Percentiles rank a stretch among this genome's conserved stretches.
phyloP scores from a whole-genome alignment of 257 asterid species.

The Parsonsia alboflavescens region DNA sequence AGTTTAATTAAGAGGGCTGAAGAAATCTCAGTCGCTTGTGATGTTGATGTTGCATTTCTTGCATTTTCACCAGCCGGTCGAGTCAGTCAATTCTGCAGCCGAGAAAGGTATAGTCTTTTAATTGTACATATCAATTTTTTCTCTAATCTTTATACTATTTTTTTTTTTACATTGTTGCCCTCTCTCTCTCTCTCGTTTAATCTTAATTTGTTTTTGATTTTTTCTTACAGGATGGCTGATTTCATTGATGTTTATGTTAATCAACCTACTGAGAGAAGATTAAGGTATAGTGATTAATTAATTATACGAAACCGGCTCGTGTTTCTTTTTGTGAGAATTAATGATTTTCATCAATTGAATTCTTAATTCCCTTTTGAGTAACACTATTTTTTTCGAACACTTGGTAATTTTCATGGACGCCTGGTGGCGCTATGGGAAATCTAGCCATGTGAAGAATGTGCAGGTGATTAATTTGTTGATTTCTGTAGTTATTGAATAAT shows the following conservation, averaged over 20 bases:
- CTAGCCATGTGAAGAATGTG: slow-evolving; percentile 40
- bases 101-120: slow-evolving; percentile 25
- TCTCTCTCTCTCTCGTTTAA: no score
- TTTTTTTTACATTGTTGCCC: no score
- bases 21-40: slow-evolving; percentile 42
- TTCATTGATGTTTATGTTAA: slow-evolving; percentile 36
- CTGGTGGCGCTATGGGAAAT: slow-evolving; percentile 4
- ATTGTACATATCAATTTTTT: not conserved
- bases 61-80: slow-evolving; percentile 61
- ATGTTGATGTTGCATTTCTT: slow-evolving; percentile 41
- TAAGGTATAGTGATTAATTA: slow-evolving; percentile 23
- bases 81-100: slow-evolving; percentile 37
- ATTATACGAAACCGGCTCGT: no score
- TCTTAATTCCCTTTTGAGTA: no score
- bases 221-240: slow-evolving; percentile 41
- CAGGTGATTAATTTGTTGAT: slow-evolving; percentile 34
- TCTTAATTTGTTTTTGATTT: not conserved
- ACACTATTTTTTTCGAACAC: no score
- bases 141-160: not conserved
- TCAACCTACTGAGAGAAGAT: slow-evolving; percentile 40
- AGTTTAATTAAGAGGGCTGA: slow-evolving; percentile 47
- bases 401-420: not conserved
- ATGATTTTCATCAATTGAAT: not conserved
- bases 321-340: not conserved
- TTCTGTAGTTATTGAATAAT: no score